Evolutionary conservation across 768 basidiomycete species (phyloP), one percentile per base, ranked within the genome.

Genomic region (Agaricus subrufescens): DNA sequence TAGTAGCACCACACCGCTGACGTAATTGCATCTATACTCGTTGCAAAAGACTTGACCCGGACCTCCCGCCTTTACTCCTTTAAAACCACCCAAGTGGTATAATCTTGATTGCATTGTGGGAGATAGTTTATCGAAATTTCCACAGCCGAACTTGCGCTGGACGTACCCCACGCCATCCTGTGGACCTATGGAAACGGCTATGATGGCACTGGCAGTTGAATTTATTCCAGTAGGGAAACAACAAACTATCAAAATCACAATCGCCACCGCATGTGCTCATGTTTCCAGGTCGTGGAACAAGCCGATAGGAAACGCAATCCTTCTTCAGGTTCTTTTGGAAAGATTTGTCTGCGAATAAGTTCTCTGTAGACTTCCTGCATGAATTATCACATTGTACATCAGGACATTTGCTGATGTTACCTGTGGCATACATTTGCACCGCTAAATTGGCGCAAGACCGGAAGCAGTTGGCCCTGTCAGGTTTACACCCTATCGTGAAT

Each of bases 261-360:
- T 25, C 52, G 6, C 51, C 7, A 31, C 19, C 23, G n/a, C 53
- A 46, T 39, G 31, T 14, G 46, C 30, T 45, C 42, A 23, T 23
- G 25, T 34, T 19, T 42, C 40, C 43, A 34, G 29, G 10, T 30
- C 51, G 11, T 44, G 42, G 51, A 27, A 38, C 23, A 56, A 56
- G 39, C 49, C 37, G n/a, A 25, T 14, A 26, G 6, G 15, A 25
- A 26, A 46, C 44, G 31, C 31, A 31, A 19, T 43, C 23, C 43
- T 46, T 34, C 34, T 43, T 26, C 30, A 43, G 46, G 38, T 40
- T 23, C 53, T 44, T 46, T 44, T 53, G 52, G 52, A 40, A 53
- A 38, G 19, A 23, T 12, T 53, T 46, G 30, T 37, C 29, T 44
- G 23, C 46, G 29, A 44, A n/a, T 23, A 46, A 46, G 27, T 29